Percentiles rank a stretch among this genome's conserved stretches.
phyloP scores from a whole-genome alignment of 305 asterid species.

The Salvia sclarea region DNA sequence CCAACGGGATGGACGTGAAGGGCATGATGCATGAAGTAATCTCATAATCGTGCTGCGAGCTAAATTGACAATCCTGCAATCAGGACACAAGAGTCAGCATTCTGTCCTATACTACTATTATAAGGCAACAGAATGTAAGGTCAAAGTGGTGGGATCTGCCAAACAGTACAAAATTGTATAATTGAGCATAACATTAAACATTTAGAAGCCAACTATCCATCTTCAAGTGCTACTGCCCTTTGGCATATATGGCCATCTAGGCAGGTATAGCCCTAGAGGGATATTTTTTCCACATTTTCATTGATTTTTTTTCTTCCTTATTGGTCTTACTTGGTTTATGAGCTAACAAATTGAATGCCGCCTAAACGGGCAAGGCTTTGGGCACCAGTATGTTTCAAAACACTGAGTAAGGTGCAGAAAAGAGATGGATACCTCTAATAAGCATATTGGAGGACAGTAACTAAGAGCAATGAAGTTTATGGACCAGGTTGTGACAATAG shows the following conservation, averaged over 20 bases:
- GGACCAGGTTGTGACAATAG: background rate
- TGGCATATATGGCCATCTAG: no score
- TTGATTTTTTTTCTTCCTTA: background rate
- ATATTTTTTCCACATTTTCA: background rate
- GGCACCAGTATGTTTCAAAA: background rate
- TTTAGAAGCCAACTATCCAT: background rate
- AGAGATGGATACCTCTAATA: background rate
- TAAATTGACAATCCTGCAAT: slow-evolving; percentile 78
- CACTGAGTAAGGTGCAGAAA: background rate
- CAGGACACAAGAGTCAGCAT: slow-evolving; percentile 18
- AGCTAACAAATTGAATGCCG: no score
- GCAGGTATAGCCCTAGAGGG: background rate
- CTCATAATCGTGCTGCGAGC: slow-evolving; percentile 91
- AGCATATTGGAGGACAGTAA: slow-evolving; percentile 1
- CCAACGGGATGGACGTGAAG: slow-evolving; percentile 92
- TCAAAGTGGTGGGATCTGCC: slow-evolving; percentile 4
- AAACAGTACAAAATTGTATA: slow-evolving; percentile 11
- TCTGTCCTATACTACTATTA: background rate
- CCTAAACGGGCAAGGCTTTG: background rate
- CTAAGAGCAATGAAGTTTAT: background rate
- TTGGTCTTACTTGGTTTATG: background rate
- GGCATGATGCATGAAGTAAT: slow-evolving; percentile 87
- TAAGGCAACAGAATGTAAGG: slow-evolving; percentile 9
- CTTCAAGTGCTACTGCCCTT: background rate
- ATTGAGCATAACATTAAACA: slow-evolving; percentile 14